Conservation (phyloP, 306 rosid species). For the Echinosophora koreensis region DNA sequence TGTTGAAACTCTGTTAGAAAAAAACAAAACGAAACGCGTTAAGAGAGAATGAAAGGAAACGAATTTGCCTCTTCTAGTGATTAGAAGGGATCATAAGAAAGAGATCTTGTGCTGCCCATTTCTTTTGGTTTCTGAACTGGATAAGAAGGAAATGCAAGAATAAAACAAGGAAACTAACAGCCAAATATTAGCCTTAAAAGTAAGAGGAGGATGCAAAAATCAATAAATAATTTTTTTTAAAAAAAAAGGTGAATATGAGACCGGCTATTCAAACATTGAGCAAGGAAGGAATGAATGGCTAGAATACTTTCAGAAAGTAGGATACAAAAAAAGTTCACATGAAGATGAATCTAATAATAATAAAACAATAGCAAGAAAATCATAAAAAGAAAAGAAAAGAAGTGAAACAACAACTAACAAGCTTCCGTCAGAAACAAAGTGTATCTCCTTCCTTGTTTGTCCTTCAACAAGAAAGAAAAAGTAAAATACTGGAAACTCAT, state of each 20-base stretch:
- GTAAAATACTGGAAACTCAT: background rate
- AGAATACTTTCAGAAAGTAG: conserved; percentile 11
- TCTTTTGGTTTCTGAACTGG: conserved; percentile 19
- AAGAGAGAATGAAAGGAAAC: background rate
- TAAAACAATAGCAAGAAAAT: conserved; percentile 24
- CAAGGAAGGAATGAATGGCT: conserved; percentile 6
- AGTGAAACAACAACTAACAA: conserved; percentile 1
- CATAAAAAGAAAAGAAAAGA: background rate
- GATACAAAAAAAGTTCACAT: background rate
- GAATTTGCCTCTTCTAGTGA: background rate
- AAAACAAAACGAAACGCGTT: background rate
- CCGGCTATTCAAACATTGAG: background rate
- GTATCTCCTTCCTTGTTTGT: background rate
- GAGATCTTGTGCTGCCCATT: background rate
- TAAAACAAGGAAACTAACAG: background rate
- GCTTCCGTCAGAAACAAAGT: conserved; percentile 37
- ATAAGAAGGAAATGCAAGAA: background rate
- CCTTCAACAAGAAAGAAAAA: background rate
- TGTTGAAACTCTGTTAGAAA: background rate
- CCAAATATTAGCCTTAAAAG: background rate
- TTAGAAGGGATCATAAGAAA: background rate
- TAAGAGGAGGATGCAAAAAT: too few relatives aligned
- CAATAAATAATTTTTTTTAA: too few relatives aligned
- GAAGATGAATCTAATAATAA: conserved; percentile 27
- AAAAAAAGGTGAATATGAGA: background rate